A percentile compares a stretch with the other conserved stretches of the same genome.
Evolutionary conservation across 2,329 filamentous ascomycete species (phyloP).

Genomic region (Microdochium nivale): DNA sequence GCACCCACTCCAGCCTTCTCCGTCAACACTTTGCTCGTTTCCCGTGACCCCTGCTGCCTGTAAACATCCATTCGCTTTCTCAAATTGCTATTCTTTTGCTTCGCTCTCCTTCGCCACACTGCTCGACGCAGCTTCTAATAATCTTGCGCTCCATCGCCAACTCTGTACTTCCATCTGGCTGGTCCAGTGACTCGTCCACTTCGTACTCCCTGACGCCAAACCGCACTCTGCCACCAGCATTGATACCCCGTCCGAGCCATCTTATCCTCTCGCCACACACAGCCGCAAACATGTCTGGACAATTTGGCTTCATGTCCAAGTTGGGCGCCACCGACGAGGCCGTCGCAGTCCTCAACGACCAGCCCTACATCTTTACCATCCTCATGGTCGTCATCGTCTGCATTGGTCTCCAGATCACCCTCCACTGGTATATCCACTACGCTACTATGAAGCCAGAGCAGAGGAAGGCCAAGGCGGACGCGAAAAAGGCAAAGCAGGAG

Average conservation of each 20-base stretch:
- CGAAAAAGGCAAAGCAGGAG: conserved; percentile 33
- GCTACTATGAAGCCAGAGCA: conserved; percentile 54
- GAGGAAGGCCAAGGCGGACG: conserved; percentile 42
- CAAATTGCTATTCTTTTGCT: too few relatives aligned
- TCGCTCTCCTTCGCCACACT: neutral
- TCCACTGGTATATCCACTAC: conserved; percentile 51
- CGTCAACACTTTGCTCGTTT: neutral
- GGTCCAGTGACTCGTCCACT: neutral
- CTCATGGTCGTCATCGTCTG: conserved; percentile 45
- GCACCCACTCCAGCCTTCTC: neutral
- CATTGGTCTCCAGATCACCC: conserved; percentile 33
- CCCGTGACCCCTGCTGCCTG: neutral
- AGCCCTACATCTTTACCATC: conserved; percentile 49
- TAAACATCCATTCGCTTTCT: neutral
- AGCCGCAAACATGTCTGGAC: conserved; percentile 27
- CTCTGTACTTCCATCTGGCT: neutral
- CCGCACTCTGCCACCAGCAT: neutral
- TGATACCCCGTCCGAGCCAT: neutral
- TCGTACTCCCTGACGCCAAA: neutral
- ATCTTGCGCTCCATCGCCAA: neutral
- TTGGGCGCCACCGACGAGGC: conserved; percentile 51
- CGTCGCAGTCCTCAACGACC: conserved; percentile 52
- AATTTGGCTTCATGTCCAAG: conserved; percentile 47
- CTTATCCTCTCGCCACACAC: neutral
- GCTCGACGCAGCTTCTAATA: neutral